Evolutionary conservation across 768 basidiomycete species (phyloP).

Genomic region (Leccinum olivaceopallidum): DNA sequence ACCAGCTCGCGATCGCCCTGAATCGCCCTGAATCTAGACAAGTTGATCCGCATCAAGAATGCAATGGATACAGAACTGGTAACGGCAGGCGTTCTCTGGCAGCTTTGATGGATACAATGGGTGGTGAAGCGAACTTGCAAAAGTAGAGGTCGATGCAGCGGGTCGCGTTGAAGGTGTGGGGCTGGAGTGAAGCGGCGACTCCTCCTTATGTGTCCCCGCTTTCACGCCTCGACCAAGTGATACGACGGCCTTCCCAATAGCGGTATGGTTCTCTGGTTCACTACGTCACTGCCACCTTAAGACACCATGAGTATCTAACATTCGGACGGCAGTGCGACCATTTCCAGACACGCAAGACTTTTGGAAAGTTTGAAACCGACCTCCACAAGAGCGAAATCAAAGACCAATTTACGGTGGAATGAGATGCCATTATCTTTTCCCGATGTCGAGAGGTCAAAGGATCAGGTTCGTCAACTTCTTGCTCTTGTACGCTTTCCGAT

Average conservation of each 20-base stretch:
- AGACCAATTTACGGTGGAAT: constrained; percentile 32
- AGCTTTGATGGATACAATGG: constrained; percentile 36
- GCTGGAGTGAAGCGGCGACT: constrained; percentile 29
- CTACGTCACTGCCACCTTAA: background rate
- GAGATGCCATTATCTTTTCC: constrained; percentile 28
- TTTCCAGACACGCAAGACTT: constrained; percentile 45
- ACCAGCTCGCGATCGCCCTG: constrained; percentile 38
- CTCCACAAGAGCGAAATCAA: constrained; percentile 20
- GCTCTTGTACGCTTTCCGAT: no score
- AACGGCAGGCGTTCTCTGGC: constrained; percentile 30
- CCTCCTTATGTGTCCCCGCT: constrained; percentile 33
- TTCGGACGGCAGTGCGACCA: constrained; percentile 46
- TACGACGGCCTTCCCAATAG: constrained; percentile 28
- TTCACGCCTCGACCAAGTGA: constrained; percentile 14
- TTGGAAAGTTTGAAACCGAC: constrained; percentile 49
- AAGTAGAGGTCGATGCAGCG: constrained; percentile 16
- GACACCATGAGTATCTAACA: constrained; percentile 28
- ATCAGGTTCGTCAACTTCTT: no score
- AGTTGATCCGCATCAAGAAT: constrained; percentile 27
- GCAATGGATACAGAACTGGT: constrained; percentile 38
- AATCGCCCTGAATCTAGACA: constrained; percentile 31
- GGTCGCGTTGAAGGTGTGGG: constrained; percentile 48
- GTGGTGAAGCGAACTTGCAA: constrained; percentile 34
- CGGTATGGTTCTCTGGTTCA: constrained; percentile 25
- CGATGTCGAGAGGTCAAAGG: constrained; percentile 32